These are phyloP conservation scores for Lentinus tigrinus DNA, from an alignment of 768 basidiomycete genomes.

Conservation along the genomic window DNA sequence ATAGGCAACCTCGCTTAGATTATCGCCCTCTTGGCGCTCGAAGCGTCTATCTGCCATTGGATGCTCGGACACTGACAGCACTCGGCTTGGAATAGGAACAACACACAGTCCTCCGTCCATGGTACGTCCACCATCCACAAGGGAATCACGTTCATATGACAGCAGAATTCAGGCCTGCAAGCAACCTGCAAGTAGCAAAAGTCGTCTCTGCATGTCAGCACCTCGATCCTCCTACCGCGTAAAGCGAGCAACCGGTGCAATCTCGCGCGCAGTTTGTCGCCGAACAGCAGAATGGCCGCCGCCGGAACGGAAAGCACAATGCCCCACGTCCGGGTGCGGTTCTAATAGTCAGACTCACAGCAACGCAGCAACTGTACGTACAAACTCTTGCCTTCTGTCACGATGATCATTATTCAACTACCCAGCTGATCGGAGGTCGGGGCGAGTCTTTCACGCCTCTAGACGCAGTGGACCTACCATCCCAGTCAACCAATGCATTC, in stretches of 20 bases:
- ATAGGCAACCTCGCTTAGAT: conserved; percentile 2
- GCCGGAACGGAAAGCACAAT: neutral
- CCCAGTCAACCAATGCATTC: too few species aligned
- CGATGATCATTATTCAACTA: too few species aligned
- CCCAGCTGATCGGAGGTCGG: too few species aligned
- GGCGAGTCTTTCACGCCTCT: too few species aligned
- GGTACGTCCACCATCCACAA: neutral
- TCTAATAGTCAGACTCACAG: neutral
- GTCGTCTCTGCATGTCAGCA: neutral
- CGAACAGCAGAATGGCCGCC: conserved; percentile 7
- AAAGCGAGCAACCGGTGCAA: neutral
- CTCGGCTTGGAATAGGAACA: neutral
- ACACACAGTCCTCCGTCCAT: too few species aligned
- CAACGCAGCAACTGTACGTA: conserved; percentile 1
- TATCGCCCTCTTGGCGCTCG: conserved; percentile 5
- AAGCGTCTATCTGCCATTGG: conserved; percentile 16
- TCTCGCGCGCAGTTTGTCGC: neutral
- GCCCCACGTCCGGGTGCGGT: neutral
- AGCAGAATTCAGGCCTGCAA: too few species aligned
- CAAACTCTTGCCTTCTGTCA: neutral
- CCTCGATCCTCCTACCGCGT: neutral
- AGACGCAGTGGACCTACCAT: too few species aligned
- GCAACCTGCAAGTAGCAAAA: neutral
- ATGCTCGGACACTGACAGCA: neutral
- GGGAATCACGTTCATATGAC: neutral